Percentiles rank a stretch among this genome's conserved stretches.
Conservation (phyloP, 371 early-diverging fungal genomes). For the Mucor mucedo region DNA sequence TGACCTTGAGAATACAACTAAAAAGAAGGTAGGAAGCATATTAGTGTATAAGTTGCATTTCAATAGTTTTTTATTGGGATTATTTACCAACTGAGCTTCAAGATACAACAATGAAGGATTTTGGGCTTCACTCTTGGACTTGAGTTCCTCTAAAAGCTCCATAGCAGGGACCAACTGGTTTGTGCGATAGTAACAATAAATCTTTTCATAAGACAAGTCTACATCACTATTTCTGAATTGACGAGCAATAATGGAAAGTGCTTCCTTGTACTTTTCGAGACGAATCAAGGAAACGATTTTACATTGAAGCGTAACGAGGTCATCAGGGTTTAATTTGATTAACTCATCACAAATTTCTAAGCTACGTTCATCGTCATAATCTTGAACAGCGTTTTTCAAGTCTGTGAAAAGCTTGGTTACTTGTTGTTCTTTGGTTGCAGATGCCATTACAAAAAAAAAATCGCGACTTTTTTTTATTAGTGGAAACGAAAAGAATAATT, state of each 20-base stretch:
- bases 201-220: slow-evolving; percentile 64
- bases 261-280: slow-evolving; percentile 71
- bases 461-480: neutral
- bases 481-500: slow-evolving; percentile 1
- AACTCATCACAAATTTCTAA: slow-evolving; percentile 49
- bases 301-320: slow-evolving; percentile 62
- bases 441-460: slow-evolving; percentile 12
- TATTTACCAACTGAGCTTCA: slow-evolving; percentile 72
- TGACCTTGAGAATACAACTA: slow-evolving; percentile 56
- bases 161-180: slow-evolving; percentile 65
- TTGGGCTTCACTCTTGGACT: slow-evolving; percentile 30
- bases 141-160: slow-evolving; percentile 47
- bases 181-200: slow-evolving; percentile 78
- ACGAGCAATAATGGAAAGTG: slow-evolving; percentile 58
- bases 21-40: neutral
- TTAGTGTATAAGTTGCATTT: neutral
- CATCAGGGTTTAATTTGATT: slow-evolving; percentile 52
- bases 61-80: neutral
- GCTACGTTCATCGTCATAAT: slow-evolving; percentile 44
- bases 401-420: slow-evolving; percentile 34
- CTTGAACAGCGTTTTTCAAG: slow-evolving; percentile 35
- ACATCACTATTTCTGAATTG: slow-evolving; percentile 46
- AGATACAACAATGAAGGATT: slow-evolving; percentile 56
- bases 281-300: slow-evolving; percentile 73
- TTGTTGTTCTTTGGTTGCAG: slow-evolving; percentile 36